Conservation (phyloP, 2,329 filamentous ascomycete genomes). For the Mycogone perniciosa region DNA sequence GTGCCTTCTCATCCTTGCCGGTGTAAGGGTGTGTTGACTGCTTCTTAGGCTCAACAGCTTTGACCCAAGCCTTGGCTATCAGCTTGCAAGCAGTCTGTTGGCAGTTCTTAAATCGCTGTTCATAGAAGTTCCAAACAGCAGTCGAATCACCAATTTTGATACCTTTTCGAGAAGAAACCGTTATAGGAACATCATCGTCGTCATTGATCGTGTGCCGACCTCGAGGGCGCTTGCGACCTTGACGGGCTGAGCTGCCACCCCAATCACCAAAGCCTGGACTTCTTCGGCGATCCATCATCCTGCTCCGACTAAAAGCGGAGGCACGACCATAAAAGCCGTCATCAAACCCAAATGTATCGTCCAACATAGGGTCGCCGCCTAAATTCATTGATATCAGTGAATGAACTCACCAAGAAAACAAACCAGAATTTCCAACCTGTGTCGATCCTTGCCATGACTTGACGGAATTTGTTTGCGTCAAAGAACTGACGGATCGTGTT, state of each 20-base stretch:
- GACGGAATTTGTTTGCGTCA: constrained; percentile 35
- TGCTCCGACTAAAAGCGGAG: constrained; percentile 21
- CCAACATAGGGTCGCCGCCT: constrained; percentile 30
- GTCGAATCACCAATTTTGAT: constrained; percentile 49
- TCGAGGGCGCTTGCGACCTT: constrained; percentile 25
- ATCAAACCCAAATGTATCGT: constrained; percentile 26
- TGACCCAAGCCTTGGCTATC: constrained; percentile 70
- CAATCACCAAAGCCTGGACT: constrained; percentile 28
- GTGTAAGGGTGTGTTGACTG: constrained; percentile 70
- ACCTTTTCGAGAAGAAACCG: constrained; percentile 34
- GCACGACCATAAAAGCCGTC: constrained; percentile 20
- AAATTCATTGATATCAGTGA: not conserved
- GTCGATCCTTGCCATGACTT: constrained; percentile 33
- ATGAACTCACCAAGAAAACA: too few species aligned
- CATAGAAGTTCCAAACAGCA: constrained; percentile 54
- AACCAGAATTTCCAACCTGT: constrained; percentile 27
- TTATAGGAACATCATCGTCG: constrained; percentile 36
- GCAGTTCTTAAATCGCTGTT: constrained; percentile 55
- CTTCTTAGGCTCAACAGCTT: constrained; percentile 69
- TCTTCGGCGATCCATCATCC: constrained; percentile 26
- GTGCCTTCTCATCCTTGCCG: constrained; percentile 53
- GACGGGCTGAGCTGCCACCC: constrained; percentile 22
- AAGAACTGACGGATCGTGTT: constrained; percentile 41
- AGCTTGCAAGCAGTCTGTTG: constrained; percentile 68
- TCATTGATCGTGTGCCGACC: constrained; percentile 33